Evolutionary conservation across 176 grass and related monocot genomes (phyloP), one percentile per base, ranked within the genome.

Genomic region (Musa schizocarpa): DNA sequence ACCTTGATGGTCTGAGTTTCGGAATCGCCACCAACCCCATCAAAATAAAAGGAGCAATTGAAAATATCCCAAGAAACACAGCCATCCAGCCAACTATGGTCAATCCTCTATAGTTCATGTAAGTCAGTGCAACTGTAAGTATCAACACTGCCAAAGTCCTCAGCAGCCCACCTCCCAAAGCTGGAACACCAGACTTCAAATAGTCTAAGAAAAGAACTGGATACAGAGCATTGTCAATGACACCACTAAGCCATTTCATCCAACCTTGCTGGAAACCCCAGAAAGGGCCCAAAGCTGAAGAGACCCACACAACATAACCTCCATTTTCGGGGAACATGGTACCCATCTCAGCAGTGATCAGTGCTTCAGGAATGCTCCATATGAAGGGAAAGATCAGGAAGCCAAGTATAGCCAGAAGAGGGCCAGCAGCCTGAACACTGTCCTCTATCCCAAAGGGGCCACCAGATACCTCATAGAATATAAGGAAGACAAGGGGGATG

Each of bases 241-340:
- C 77, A 64, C 87, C 81, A 61, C 87, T 85, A 50, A 89, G 75
- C 72, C 82, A 89, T 74, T 85, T 89, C 83, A 81, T 84, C 49
- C 68, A 81, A 73, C 87, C 86, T 4, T 82, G 79, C 7, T 83
- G 79, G 68, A 64, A 88, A 2, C 82, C 76, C 51, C 72, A 80
- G 20, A 85, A 81, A 27, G 82, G 86, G 55, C 86, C 76, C 73
- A 88, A 88, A 17, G 83, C 82, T 12, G 48, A 54, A 43, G 82
- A 78, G 16, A 74, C 86, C 86, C 86, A 88, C 9, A 79, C 23
- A 23, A 88, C 83, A 61, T 81, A 88, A 17, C 82, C 79, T 50
- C 82, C 86, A 62, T 85, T 85, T 16, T 81, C 82, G 0, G 79
- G 82, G 23, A 85, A 69, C 64, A 81, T 77, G 49, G 82, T 34